phyloP scores from a whole-genome alignment of 306 rosid genomes.

The Citrullus colocynthis region DNA sequence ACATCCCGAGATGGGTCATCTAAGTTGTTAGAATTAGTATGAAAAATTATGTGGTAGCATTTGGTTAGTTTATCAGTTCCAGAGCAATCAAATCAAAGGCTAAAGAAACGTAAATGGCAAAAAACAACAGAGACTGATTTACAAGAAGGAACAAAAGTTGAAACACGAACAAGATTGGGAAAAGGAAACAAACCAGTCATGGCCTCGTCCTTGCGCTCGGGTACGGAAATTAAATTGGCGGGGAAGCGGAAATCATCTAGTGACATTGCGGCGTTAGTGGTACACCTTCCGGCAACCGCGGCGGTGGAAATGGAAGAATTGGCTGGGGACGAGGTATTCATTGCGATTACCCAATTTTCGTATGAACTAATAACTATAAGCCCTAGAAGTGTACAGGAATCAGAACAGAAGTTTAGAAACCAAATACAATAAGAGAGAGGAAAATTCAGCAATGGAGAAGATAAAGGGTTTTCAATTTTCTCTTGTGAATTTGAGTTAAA shows the following conservation, averaged over 20 bases:
- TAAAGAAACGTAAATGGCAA: background rate
- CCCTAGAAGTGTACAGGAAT: background rate
- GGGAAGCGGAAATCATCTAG: constrained; percentile 53
- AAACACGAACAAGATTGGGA: background rate
- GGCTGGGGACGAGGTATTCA: constrained; percentile 74
- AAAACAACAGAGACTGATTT: background rate
- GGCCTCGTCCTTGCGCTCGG: constrained; percentile 72
- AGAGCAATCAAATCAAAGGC: background rate
- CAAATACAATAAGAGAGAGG: background rate
- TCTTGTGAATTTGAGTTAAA: background rate
- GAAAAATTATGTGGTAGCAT: background rate
- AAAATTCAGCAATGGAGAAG: background rate
- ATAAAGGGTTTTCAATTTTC: background rate
- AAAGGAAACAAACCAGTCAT: constrained; percentile 40
- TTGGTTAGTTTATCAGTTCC: background rate
- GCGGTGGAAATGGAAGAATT: constrained; percentile 70
- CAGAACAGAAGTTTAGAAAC: background rate
- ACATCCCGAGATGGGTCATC: too few species aligned
- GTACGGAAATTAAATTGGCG: constrained; percentile 43
- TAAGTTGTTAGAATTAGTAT: background rate
- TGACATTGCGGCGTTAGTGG: constrained; percentile 38
- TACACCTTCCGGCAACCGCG: constrained; percentile 41
- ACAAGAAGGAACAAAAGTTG: background rate
- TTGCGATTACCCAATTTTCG: background rate
- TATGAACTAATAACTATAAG: background rate